Percentiles rank a stretch among this genome's conserved stretches.
Evolutionary conservation across 148 eudicot species (phyloP).

Genomic region (Rhododendron kiyosumense): DNA sequence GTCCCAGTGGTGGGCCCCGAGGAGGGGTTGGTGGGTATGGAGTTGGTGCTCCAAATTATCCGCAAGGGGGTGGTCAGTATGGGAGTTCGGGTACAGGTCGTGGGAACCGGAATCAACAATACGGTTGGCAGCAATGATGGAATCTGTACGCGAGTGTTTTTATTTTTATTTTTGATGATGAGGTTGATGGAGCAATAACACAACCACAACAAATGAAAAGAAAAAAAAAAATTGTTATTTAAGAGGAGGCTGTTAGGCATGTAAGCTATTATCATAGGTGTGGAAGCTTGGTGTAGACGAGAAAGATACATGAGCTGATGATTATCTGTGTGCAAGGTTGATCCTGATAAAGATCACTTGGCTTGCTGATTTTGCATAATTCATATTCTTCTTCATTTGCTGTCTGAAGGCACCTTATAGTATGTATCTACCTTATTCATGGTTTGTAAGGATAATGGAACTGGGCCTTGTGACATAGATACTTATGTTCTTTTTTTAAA

Average conservation of each 20-base stretch:
- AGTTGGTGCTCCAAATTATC: conserved; percentile 33
- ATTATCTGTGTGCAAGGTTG: background rate
- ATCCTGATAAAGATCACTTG: background rate
- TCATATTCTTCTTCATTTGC: background rate
- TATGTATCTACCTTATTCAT: background rate
- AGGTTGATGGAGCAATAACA: background rate
- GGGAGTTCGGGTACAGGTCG: conserved; percentile 52
- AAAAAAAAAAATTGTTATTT: background rate
- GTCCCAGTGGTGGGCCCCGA: conserved; percentile 46
- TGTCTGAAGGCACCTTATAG: background rate
- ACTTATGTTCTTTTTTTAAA: background rate
- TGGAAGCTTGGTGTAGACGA: background rate
- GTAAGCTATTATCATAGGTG: background rate
- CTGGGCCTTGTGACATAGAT: background rate
- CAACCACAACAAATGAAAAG: background rate
- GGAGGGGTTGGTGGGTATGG: conserved; percentile 60
- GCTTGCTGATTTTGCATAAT: background rate
- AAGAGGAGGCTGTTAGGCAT: background rate
- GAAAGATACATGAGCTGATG: background rate
- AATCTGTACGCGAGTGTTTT: background rate
- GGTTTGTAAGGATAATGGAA: background rate
- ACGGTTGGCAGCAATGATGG: conserved; percentile 45
- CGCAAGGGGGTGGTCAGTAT: conserved; percentile 39
- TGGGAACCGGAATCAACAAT: conserved; percentile 53
- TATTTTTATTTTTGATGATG: background rate